phyloP scores from a whole-genome alignment of 2,329 filamentous ascomycete species.

The Aurifilum marmelostoma region DNA sequence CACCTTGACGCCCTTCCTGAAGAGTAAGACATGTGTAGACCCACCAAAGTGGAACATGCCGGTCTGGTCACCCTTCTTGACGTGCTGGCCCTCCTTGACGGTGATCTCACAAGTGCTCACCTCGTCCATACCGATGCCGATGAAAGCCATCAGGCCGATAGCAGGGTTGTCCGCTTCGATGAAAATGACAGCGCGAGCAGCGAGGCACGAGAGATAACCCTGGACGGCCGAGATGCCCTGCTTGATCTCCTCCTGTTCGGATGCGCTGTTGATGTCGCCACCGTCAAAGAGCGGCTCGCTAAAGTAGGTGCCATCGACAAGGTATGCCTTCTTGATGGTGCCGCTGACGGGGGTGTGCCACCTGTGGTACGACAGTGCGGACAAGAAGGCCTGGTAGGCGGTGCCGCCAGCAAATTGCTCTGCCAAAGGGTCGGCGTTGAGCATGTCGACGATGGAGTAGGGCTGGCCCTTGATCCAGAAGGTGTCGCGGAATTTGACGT shows the following conservation, averaged over 20 bases:
- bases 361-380: slow-evolving; percentile 69
- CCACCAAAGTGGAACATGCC: slow-evolving; percentile 86
- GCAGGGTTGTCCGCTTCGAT: slow-evolving; percentile 48
- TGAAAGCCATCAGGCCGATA: slow-evolving; percentile 71
- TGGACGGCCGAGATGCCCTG: slow-evolving; percentile 57
- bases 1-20: slow-evolving; percentile 59
- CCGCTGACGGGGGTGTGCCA: slow-evolving; percentile 74
- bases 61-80: slow-evolving; percentile 71
- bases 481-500: slow-evolving; percentile 58
- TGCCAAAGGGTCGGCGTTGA: slow-evolving; percentile 57
- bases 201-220: slow-evolving; percentile 68
- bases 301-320: slow-evolving; percentile 69
- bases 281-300: slow-evolving; percentile 55
- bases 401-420: slow-evolving; percentile 64
- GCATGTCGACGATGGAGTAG: slow-evolving; percentile 68
- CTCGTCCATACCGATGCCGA: slow-evolving; percentile 77
- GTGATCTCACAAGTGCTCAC: slow-evolving; percentile 74
- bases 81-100: slow-evolving; percentile 64
- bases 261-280: slow-evolving; percentile 41
- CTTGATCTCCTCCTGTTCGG: slow-evolving; percentile 24
- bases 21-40: slow-evolving; percentile 69
- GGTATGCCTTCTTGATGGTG: slow-evolving; percentile 55
- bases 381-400: slow-evolving; percentile 72
- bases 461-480: slow-evolving; percentile 74
- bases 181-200: slow-evolving; percentile 68